Base-by-base conservation (phyloP, 2,329 filamentous ascomycete genomes). In the Ceratocystis smalleyi region DNA sequence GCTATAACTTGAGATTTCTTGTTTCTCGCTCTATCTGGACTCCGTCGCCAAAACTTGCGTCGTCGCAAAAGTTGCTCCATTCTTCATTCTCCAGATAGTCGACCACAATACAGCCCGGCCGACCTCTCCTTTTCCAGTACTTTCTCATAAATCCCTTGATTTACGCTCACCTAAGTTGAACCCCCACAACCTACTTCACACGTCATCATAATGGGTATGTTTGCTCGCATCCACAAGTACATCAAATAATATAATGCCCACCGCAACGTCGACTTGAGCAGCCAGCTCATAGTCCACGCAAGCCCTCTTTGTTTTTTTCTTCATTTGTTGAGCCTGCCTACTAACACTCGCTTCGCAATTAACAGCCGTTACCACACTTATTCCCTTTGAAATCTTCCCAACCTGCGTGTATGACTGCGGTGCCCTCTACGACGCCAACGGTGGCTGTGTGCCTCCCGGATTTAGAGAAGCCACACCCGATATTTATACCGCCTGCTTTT, bases 401-500 rank as follows among this genome's bases (percentile, higher is more conserved):
- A 71, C 78, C 30, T 90, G 87, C 70, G 86, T 83, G 8, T 72
- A 76, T 24, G 67, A 71, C 59, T 90, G 87, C 70, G 78, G 79
- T 54, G 72, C 76, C 32, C 81, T 90, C 55, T 83, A 80, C 71
- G 81, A 88, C 73, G 89, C 87, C 65, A 88, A 91, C 71, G 81
- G 80, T 57, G 83, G 78, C 67, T 95, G 90, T 73, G 79, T 86
- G 1, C 85, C 86, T 2, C 81, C 81, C 3, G 65, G 62, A 17
- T 49, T 64, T 27, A 59, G 63, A 17, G 49, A 55, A 49, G 51
- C 62, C 17, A 78, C 75, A 27, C 73, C 79, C 4, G 72, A 74
- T 5, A 80, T 77, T 54, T 89, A 87, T 72, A 77, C 83, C 62
- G 77, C 78, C 43, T 95, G 90, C 75, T 91, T 95, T 76, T 95